These are phyloP conservation scores for Akanthomyces muscarius DNA, from an alignment of 2,329 filamentous ascomycete genomes.

Conservation along the genomic window DNA sequence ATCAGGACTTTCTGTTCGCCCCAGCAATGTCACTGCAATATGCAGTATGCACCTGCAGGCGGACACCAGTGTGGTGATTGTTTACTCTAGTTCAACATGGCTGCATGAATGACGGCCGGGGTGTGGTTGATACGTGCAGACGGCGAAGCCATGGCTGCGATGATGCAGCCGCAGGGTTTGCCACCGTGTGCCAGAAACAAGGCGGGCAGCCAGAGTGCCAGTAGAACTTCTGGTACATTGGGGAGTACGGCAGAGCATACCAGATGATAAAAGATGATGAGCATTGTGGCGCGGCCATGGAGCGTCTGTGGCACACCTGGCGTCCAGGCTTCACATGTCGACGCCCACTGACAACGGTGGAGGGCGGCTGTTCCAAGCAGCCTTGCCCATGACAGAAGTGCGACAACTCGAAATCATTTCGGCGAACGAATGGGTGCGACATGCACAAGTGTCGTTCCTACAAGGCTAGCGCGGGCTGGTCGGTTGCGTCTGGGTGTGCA, in stretches of 20 bases:
- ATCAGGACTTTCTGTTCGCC: neutral
- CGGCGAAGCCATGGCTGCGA: neutral
- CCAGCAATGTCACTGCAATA: neutral
- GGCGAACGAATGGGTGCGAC: neutral
- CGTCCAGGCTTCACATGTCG: neutral
- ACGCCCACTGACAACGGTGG: neutral
- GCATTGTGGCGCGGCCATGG: neutral
- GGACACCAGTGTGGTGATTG: neutral
- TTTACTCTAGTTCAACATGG: neutral
- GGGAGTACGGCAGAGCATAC: neutral
- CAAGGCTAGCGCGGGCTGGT: neutral
- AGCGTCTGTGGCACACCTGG: neutral
- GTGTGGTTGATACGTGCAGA: neutral
- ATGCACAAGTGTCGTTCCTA: neutral
- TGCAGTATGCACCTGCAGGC: neutral
- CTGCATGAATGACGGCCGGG: slow-evolving; percentile 7
- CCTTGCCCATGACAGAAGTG: neutral
- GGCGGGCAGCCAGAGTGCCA: neutral
- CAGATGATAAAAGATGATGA: neutral
- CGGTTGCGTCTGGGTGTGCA: neutral
- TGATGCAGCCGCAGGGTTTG: neutral
- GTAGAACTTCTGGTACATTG: neutral
- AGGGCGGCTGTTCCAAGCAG: neutral
- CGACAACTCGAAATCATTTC: neutral
- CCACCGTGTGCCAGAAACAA: neutral